phyloP scores from a whole-genome alignment of 2,329 filamentous ascomycete genomes.

The Hirsutella minnesotensis region DNA sequence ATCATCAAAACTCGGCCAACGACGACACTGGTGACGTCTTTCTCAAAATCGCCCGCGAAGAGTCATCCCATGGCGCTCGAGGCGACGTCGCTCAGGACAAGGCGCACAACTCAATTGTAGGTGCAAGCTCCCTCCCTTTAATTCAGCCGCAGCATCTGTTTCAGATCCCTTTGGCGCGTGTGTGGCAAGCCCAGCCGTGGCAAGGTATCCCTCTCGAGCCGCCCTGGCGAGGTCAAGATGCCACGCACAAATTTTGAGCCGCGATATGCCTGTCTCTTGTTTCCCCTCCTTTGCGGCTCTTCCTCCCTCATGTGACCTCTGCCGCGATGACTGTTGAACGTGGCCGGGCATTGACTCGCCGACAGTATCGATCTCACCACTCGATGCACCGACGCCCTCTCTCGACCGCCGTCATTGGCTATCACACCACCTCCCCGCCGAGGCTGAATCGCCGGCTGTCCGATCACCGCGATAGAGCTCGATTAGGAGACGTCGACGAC shows the following conservation, averaged over 20 bases:
- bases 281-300: not conserved
- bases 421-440: slow-evolving; percentile 38
- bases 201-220: not conserved
- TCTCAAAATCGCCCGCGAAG: slow-evolving; percentile 45
- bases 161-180: not conserved
- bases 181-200: not conserved
- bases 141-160: not conserved
- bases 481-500: slow-evolving; percentile 27
- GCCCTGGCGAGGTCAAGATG: not conserved
- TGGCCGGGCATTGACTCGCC: slow-evolving; percentile 1
- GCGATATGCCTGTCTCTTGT: not conserved
- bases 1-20: slow-evolving; percentile 21
- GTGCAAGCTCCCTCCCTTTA: slow-evolving; percentile 17
- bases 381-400: slow-evolving; percentile 38
- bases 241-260: not conserved
- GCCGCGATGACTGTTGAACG: not conserved
- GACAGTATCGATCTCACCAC: slow-evolving; percentile 36
- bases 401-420: slow-evolving; percentile 36
- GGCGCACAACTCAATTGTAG: slow-evolving; percentile 31
- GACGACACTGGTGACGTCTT: slow-evolving; percentile 49
- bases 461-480: slow-evolving; percentile 39
- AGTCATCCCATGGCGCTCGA: slow-evolving; percentile 25
- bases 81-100: slow-evolving; percentile 22
- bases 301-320: not conserved
- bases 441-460: slow-evolving; percentile 40